A percentile compares a stretch with the other conserved stretches of the same genome.
Evolutionary conservation across 495 filamentous ascomycete genomes (phyloP).

Genomic region (Amniculicola lignicola): DNA sequence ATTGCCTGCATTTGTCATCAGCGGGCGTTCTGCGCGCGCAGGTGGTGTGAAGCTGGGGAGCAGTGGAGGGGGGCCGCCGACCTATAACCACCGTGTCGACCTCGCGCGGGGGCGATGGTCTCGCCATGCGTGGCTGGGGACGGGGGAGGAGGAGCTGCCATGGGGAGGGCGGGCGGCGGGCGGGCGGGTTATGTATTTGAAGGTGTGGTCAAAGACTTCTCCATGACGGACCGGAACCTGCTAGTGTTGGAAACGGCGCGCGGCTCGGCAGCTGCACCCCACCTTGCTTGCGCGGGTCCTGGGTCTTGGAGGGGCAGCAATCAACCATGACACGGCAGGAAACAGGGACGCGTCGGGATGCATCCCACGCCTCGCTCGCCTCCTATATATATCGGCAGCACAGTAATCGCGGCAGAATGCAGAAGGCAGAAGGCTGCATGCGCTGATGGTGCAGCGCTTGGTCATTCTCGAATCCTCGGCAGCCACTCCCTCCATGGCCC

Average conservation of each 20-base stretch:
- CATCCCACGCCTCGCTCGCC: too few relatives aligned
- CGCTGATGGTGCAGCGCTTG: neutral
- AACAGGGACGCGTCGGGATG: too few relatives aligned
- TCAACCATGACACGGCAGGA: too few relatives aligned
- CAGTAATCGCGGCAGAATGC: too few relatives aligned
- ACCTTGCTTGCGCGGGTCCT: too few relatives aligned
- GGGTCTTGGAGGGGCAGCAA: neutral
- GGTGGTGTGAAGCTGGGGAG: neutral
- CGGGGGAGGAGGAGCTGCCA: conserved; percentile 20
- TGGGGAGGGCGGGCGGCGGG: conserved; percentile 12
- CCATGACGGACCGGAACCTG: conserved; percentile 6
- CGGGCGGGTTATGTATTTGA: conserved; percentile 8
- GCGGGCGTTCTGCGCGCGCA: too few relatives aligned
- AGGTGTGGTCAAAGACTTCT: neutral
- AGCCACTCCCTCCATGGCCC: too few relatives aligned
- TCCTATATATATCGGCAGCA: too few relatives aligned
- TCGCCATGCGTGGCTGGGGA: conserved; percentile 35
- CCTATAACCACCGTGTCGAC: conserved; percentile 46
- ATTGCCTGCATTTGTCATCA: conserved; percentile 57
- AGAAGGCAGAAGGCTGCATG: neutral
- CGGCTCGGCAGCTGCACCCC: too few relatives aligned
- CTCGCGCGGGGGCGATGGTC: conserved; percentile 18
- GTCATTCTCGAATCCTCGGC: too few relatives aligned
- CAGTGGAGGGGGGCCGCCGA: conserved; percentile 9
- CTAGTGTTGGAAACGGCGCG: conserved; percentile 6